These are phyloP conservation scores for Bruguiera gymnorhiza DNA, from an alignment of 345 rosid species.

Conservation along the genomic window DNA sequence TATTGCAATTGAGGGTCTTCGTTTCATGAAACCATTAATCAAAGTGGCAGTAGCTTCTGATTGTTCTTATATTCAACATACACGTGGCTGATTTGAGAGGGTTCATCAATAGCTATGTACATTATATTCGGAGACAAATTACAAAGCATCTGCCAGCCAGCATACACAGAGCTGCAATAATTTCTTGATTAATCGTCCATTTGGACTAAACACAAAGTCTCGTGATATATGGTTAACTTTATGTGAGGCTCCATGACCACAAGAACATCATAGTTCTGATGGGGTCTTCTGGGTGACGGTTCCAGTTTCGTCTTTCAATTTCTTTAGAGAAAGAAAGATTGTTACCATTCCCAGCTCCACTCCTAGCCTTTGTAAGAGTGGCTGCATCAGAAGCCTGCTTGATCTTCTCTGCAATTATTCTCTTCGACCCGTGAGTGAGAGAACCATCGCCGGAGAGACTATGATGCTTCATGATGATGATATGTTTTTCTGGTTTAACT, in stretches of 20 bases:
- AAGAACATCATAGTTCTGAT: constrained; percentile 18
- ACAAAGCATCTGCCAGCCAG: no score
- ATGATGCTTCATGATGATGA: neutral
- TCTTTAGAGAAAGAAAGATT: constrained; percentile 5
- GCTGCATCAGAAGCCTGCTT: constrained; percentile 9
- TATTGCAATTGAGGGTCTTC: no score
- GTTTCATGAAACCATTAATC: no score
- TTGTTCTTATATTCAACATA: no score
- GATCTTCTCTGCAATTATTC: constrained; percentile 5
- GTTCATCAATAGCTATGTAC: no score
- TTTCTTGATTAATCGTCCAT: neutral
- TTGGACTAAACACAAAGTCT: neutral
- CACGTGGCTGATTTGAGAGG: no score
- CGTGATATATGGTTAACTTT: neutral
- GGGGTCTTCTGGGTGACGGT: constrained; percentile 7
- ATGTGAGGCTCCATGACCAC: constrained; percentile 13
- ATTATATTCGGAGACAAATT: no score
- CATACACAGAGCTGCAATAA: no score
- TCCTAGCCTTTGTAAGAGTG: neutral
- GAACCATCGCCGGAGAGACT: constrained; percentile 1
- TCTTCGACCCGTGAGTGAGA: neutral
- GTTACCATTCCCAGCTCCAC: constrained; percentile 1
- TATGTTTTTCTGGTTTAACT: neutral
- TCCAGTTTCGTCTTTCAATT: constrained; percentile 8
- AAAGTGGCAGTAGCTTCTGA: no score